Base-by-base conservation (phyloP, 2,329 filamentous ascomycete genomes). In the Hansfordia pulvinata region DNA sequence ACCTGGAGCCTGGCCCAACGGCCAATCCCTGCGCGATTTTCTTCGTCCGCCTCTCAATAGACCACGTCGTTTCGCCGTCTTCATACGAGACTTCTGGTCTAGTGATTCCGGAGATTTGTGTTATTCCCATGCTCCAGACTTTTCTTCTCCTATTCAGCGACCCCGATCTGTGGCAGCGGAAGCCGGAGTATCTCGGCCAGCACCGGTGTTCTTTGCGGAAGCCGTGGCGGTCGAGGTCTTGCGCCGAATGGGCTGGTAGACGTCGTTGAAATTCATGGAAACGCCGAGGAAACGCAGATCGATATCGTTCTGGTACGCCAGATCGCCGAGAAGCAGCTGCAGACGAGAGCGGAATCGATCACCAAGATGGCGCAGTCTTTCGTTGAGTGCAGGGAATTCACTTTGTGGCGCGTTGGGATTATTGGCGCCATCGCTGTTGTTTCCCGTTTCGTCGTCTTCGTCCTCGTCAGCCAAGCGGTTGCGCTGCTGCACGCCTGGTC, bases 251-350 rank as follows among this genome's bases (percentile, higher is more conserved):
- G 83, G 81, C 52, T 82, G 71, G 52, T 96, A 96, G 15, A 93
- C 81, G 49, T 96, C 88, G 53, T 98, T 98, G 54, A 96, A 98
- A 55, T 96, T 98, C 84, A 98, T 96, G 20, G 90, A 82, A 24
- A 96, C 85, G 20, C 84, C 90, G 38, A 98, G 57, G 61, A 96
- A 96, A 29, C 88, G 69, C 75, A 98, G 83, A 50, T 98, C 90
- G 27, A 86, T 76, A 49, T 98, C 90, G 1, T 85, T 78, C 53
- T 96, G 88, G 54, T 92, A 88, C 7, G 84, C 80, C 35, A 98
- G 53, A 49, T 98, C 92, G 10, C 90, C 85, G 4, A 98, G 60
- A 29, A 98, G 57, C 20, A 86, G 62, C 48, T 84, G 84, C 25
- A 96, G 67, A 16, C 80, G 70, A 2, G 69, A 65, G 33, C 73